Base-by-base conservation (phyloP, 192 early-diverging fungal species). In the Coemansia sp. region DNA sequence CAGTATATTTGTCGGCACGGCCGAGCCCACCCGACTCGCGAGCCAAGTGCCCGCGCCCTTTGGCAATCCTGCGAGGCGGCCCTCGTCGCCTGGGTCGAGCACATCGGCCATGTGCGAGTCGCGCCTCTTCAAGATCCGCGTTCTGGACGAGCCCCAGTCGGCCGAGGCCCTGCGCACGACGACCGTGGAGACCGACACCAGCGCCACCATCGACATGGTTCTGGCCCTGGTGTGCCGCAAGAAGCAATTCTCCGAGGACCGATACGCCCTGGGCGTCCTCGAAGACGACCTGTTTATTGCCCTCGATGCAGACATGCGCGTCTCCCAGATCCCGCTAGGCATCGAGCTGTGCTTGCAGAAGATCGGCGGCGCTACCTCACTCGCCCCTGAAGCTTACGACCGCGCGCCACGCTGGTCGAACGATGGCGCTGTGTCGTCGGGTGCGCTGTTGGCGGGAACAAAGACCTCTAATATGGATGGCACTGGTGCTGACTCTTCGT, bases 211-310 rank as follows among this genome's bases (percentile, higher is more conserved):
- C 48, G 85, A 85, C 27, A 89, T 91, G 50, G 90, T 96, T 16
- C 89, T 98, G 54, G 88, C 94, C 6, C 75, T 85, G 7, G 93
- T 99, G 41, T 98, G 96, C 67, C 77, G 82, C 33, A 97, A 97
- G 70, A 87, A 94, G 51, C 93, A 93, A 75, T 88, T 97, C 65
- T 87, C 95, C 44, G 84, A 89, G 11, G 89, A 89, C 36, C 87
- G 95, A 39, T 98, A 96, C 71, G 90, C 94, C 9, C 84, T 99
- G 66, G 80, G 80, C 19, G 91, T 91, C 48, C 88, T 96, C 75
- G 90, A 91, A 9, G 91, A 91, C 59, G 82, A 87, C 6, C 85
- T 89, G 4, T 75, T 78, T 66, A 85, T 88, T 5, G 90, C 92
- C 14, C 86, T 93, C 50, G 85, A 89, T n/a, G 70, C 93, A 48